Conservation (phyloP, 208 protist species). For the Trypanosomatidae sp. region DNA sequence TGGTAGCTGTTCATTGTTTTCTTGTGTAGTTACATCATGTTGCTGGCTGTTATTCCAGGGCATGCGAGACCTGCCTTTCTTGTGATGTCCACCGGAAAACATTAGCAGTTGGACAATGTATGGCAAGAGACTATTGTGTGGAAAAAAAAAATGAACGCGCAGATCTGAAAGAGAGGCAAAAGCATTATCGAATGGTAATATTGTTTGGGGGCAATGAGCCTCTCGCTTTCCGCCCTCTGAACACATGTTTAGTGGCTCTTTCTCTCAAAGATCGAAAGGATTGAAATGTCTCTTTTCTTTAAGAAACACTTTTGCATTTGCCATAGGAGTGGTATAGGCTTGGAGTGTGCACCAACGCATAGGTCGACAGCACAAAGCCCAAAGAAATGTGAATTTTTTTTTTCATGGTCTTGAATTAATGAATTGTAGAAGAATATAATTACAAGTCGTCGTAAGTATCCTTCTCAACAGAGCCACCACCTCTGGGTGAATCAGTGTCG, state of each 20-base stretch:
- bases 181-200: background rate
- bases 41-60: background rate
- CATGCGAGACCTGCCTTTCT: slow-evolving; percentile 4
- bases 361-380: background rate
- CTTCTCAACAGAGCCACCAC: background rate
- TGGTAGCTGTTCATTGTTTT: background rate
- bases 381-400: background rate
- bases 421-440: background rate
- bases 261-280: background rate
- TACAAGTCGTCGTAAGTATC: slow-evolving; percentile 31
- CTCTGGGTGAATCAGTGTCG: background rate
- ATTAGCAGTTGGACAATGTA: slow-evolving; percentile 13
- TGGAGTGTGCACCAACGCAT: background rate
- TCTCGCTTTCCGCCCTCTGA: background rate
- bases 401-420: background rate
- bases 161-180: background rate
- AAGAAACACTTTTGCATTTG: background rate
- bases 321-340: background rate
- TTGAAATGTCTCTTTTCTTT: background rate
- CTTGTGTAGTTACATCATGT: background rate
- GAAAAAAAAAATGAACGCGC: background rate
- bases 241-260: background rate
- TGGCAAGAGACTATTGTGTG: background rate
- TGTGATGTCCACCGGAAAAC: slow-evolving; percentile 36
- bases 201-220: background rate